A percentile compares a stretch with the other conserved stretches of the same genome.
These are phyloP conservation scores for Leishmania arabica DNA, from an alignment of 208 protist genomes.

Conservation along the genomic window DNA sequence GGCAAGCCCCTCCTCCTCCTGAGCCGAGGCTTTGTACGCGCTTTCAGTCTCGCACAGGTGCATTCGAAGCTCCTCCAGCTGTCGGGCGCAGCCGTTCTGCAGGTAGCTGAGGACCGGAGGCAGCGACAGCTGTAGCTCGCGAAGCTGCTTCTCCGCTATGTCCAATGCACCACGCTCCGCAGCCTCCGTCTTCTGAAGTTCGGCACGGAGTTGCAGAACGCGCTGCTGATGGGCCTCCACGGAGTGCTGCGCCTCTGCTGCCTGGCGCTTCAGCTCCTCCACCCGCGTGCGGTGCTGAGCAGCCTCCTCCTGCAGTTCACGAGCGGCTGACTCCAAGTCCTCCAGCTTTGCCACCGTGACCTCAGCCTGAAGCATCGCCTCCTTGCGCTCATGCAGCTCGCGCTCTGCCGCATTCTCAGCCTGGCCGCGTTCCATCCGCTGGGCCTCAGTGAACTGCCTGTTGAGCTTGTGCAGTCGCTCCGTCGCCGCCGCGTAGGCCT, in stretches of 20 bases:
- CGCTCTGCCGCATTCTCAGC: conserved; percentile 31
- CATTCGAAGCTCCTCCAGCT: conserved; percentile 34
- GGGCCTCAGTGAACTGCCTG: conserved; percentile 54
- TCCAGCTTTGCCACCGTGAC: conserved; percentile 39
- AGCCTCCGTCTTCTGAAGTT: conserved; percentile 12
- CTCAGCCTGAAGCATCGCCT: conserved; percentile 44
- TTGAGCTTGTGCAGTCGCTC: conserved; percentile 58
- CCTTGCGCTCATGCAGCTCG: conserved; percentile 39
- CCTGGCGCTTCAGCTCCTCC: conserved; percentile 34
- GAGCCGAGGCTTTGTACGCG: conserved; percentile 3
- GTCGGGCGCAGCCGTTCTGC: conserved; percentile 11
- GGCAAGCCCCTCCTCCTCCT: conserved; percentile 36
- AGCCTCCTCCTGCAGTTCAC: conserved; percentile 33
- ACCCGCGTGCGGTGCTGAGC: conserved; percentile 35
- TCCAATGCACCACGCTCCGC: conserved; percentile 10
- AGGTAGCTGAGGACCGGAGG: conserved; percentile 51
- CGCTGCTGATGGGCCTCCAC: conserved; percentile 23
- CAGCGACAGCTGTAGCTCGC: conserved; percentile 26
- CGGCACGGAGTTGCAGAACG: conserved; percentile 13
- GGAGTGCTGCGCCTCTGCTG: conserved; percentile 3
- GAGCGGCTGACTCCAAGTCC: conserved; percentile 38
- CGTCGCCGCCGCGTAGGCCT: conserved; percentile 52
- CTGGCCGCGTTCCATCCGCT: conserved; percentile 52
- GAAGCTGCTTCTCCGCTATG: conserved; percentile 23
- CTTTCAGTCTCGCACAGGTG: conserved; percentile 31